These are phyloP conservation scores for Talaromyces sp. DNA, from an alignment of 2,329 filamentous ascomycete genomes.

Conservation along the genomic window DNA sequence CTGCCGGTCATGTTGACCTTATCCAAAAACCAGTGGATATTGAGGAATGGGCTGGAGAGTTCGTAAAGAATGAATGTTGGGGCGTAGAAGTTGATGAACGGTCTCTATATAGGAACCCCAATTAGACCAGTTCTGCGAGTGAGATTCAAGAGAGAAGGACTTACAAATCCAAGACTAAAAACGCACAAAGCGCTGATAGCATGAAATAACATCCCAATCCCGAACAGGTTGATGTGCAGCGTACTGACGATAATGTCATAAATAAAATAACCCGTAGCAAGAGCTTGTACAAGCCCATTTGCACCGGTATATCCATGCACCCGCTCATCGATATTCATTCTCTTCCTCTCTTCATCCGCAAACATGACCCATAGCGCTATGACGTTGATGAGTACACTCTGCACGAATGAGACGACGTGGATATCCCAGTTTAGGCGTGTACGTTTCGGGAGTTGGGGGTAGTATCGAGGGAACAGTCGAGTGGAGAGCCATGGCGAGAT, in stretches of 20 bases:
- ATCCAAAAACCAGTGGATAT: slow-evolving; percentile 69
- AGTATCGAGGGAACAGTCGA: slow-evolving; percentile 53
- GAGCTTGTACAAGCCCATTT: slow-evolving; percentile 56
- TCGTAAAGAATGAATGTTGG: slow-evolving; percentile 66
- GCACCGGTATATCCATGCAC: slow-evolving; percentile 62
- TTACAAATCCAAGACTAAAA: slow-evolving; percentile 62
- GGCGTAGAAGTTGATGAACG: slow-evolving; percentile 64
- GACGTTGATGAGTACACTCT: slow-evolving; percentile 55
- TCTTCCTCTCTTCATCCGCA: slow-evolving; percentile 53
- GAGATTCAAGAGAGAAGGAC: slow-evolving; percentile 31
- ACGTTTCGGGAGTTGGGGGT: slow-evolving; percentile 52
- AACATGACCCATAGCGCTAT: slow-evolving; percentile 58
- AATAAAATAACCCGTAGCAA: slow-evolving; percentile 62
- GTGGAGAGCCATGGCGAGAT: slow-evolving; percentile 56
- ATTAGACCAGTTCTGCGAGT: background rate
- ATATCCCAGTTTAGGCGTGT: slow-evolving; percentile 66
- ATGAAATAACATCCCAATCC: slow-evolving; percentile 60
- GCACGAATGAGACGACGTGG: slow-evolving; percentile 61
- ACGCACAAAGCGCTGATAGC: slow-evolving; percentile 60
- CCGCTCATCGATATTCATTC: slow-evolving; percentile 52
- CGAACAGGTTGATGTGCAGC: slow-evolving; percentile 56
- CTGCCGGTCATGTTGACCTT: slow-evolving; percentile 64
- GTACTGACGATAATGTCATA: slow-evolving; percentile 61
- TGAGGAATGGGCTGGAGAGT: slow-evolving; percentile 63
- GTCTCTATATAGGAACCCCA: slow-evolving; percentile 45